phyloP scores from a whole-genome alignment of 495 filamentous ascomycete genomes.

The Lophium mytilinum region DNA sequence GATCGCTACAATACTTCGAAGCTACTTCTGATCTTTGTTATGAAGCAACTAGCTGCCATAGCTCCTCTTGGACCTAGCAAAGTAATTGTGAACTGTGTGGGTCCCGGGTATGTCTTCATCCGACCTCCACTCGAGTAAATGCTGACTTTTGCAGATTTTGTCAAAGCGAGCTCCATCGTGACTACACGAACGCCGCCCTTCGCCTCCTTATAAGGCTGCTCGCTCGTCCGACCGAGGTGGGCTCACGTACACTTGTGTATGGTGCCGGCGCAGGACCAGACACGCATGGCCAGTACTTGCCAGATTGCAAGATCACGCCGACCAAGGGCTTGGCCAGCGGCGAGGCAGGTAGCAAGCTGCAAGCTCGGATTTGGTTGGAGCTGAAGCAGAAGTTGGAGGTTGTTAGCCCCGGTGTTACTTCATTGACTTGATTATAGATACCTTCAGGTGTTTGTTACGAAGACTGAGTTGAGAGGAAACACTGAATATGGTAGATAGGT shows the following conservation, averaged over 20 bases:
- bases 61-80: too few species aligned
- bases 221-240: slow-evolving; percentile 34
- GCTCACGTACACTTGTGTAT: slow-evolving; percentile 34
- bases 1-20: slow-evolving; percentile 32
- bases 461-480: too few species aligned
- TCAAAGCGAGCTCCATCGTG: slow-evolving; percentile 27
- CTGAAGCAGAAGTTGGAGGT: slow-evolving; percentile 22
- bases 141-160: slow-evolving; percentile 36
- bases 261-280: slow-evolving; percentile 31
- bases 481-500: too few species aligned
- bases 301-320: slow-evolving; percentile 16
- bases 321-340: slow-evolving; percentile 16
- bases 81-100: not conserved
- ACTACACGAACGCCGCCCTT: not conserved
- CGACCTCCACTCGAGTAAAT: slow-evolving; percentile 21
- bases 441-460: too few species aligned
- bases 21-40: slow-evolving; percentile 26
- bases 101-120: slow-evolving; percentile 12
- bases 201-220: slow-evolving; percentile 1
- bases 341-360: slow-evolving; percentile 18
- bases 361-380: slow-evolving; percentile 25
- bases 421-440: not conserved
- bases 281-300: slow-evolving; percentile 30
- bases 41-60: slow-evolving; percentile 14
- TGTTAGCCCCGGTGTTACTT: slow-evolving; percentile 22